Percentiles rank a stretch among this genome's conserved stretches.
These are phyloP conservation scores for Chaetomidium leptoderma DNA, from an alignment of 495 filamentous ascomycete genomes.

Conservation along the genomic window DNA sequence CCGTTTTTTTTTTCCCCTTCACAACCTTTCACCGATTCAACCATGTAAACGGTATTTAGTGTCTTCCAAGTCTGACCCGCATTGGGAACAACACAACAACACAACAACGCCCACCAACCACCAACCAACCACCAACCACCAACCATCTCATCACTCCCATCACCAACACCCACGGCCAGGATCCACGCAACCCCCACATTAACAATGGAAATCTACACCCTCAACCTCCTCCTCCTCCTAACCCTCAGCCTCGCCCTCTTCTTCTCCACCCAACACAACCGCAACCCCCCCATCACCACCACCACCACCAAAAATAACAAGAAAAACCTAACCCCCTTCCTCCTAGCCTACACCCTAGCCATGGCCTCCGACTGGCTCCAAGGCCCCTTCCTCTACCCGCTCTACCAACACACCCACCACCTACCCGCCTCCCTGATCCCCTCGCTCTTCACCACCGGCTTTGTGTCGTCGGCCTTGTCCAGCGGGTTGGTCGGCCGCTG, in stretches of 20 bases:
- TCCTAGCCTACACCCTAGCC: slow-evolving; percentile 46
- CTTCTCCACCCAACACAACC: slow-evolving; percentile 3
- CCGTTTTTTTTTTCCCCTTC: background rate
- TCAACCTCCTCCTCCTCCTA: background rate
- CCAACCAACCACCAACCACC: background rate
- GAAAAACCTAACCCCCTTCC: slow-evolving; percentile 30
- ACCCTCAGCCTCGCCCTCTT: no score
- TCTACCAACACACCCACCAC: slow-evolving; percentile 50
- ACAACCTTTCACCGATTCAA: no score
- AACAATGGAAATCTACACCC: slow-evolving; percentile 4
- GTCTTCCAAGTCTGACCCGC: no score
- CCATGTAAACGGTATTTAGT: no score
- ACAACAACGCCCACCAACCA: background rate
- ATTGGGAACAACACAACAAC: background rate
- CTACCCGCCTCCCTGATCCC: slow-evolving; percentile 45
- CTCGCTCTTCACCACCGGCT: slow-evolving; percentile 49
- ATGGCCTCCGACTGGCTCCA: slow-evolving; percentile 56
- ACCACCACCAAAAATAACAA: background rate
- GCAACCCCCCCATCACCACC: background rate
- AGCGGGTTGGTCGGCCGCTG: slow-evolving; percentile 46
- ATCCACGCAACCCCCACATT: background rate
- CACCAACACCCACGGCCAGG: background rate
- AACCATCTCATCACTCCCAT: background rate
- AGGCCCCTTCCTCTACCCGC: slow-evolving; percentile 53
- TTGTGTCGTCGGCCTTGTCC: slow-evolving; percentile 46